phyloP scores from a whole-genome alignment of 345 rosid genomes.

The Salix caprea region DNA sequence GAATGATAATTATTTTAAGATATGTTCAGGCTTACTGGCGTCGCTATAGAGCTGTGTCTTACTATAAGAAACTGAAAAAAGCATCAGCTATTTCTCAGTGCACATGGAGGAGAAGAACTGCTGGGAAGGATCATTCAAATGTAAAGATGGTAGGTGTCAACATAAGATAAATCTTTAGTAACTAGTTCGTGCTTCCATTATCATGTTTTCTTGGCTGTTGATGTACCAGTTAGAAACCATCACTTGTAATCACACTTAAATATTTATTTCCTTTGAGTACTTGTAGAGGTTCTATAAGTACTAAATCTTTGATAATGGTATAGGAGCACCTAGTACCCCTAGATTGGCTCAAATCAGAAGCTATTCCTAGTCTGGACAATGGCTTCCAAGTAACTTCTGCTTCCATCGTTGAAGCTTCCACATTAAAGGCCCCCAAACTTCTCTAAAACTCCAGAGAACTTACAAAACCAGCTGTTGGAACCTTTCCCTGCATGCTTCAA shows the following conservation, averaged over 20 bases:
- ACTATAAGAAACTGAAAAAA: slow-evolving; percentile 40
- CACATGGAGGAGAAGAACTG: slow-evolving; percentile 36
- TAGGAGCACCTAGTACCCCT: background rate
- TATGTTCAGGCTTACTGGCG: slow-evolving; percentile 59
- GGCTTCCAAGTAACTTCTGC: background rate
- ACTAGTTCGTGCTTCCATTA: background rate
- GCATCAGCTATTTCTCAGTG: slow-evolving; percentile 41
- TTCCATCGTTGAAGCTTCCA: background rate
- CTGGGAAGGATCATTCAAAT: slow-evolving; percentile 28
- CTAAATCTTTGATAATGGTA: background rate
- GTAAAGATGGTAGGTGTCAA: slow-evolving; percentile 36
- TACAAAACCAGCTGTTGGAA: background rate
- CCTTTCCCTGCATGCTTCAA: background rate
- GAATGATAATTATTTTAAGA: slow-evolving; percentile 15
- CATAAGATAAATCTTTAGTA: background rate
- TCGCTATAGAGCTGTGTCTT: slow-evolving; percentile 40
- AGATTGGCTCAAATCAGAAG: background rate
- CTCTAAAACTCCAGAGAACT: background rate
- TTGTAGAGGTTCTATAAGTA: background rate
- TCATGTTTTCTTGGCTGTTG: background rate
- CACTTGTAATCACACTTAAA: background rate
- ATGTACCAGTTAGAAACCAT: background rate
- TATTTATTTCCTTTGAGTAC: background rate
- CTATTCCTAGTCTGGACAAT: background rate
- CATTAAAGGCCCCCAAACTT: background rate